Conservation (phyloP, 345 rosid genomes). For the Clarkia xantiana region DNA sequence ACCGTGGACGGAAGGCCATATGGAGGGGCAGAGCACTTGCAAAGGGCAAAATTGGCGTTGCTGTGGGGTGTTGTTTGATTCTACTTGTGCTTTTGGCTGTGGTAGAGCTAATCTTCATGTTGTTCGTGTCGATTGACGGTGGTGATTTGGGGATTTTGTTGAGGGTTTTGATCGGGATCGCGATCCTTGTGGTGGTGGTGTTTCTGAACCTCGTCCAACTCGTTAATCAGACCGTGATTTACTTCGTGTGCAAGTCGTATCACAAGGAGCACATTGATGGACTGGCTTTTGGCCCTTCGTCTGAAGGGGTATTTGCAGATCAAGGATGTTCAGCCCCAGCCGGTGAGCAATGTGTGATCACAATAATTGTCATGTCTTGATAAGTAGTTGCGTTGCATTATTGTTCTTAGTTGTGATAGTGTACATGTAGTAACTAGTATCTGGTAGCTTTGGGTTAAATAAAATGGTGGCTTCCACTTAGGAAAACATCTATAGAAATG, state of each 20-base stretch:
- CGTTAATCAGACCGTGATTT: slow-evolving; percentile 13
- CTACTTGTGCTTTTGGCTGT: slow-evolving; percentile 3
- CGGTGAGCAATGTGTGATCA: too few relatives aligned
- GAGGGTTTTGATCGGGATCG: slow-evolving; percentile 2
- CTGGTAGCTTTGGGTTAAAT: too few relatives aligned
- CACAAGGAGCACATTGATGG: slow-evolving; percentile 7
- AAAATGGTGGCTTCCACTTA: too few relatives aligned
- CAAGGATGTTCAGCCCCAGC: too few relatives aligned
- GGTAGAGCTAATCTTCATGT: slow-evolving; percentile 12
- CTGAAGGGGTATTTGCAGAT: neutral
- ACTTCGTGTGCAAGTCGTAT: slow-evolving; percentile 17
- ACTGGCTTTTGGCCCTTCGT: neutral
- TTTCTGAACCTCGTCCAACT: slow-evolving; percentile 10
- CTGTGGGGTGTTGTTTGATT: slow-evolving; percentile 8
- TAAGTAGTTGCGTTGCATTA: too few relatives aligned
- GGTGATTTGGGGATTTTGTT: neutral
- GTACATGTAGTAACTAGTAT: too few relatives aligned
- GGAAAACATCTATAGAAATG: too few relatives aligned
- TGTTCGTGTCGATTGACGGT: slow-evolving; percentile 7
- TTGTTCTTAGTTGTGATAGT: too few relatives aligned
- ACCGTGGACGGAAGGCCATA: slow-evolving; percentile 27
- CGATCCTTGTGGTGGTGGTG: slow-evolving; percentile 6
- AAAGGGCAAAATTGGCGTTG: slow-evolving; percentile 24
- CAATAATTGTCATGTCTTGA: too few relatives aligned
- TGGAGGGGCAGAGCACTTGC: slow-evolving; percentile 18